phyloP scores from a whole-genome alignment of 768 basidiomycete genomes.

The Strobilomyces confusus region DNA sequence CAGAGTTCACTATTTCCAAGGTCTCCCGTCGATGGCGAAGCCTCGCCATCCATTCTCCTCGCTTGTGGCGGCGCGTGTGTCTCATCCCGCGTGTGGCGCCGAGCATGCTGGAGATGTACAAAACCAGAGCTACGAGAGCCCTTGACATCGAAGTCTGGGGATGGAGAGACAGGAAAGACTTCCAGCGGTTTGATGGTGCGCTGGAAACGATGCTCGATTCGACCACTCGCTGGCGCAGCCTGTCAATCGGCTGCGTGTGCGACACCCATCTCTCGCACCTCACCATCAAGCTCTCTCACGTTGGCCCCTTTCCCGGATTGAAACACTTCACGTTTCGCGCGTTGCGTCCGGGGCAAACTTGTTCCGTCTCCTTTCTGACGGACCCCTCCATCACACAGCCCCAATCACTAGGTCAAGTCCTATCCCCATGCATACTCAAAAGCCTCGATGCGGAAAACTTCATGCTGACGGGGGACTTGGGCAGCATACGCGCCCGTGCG shows the following conservation, averaged over 20 bases:
- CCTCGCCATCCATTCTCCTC: slow-evolving; percentile 28
- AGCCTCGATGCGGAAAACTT: slow-evolving; percentile 30
- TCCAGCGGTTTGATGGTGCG: slow-evolving; percentile 27
- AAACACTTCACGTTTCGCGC: slow-evolving; percentile 30
- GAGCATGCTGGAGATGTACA: slow-evolving; percentile 23
- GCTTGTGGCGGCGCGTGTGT: slow-evolving; percentile 28
- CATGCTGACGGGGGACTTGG: slow-evolving; percentile 18
- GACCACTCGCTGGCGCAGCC: slow-evolving; percentile 25
- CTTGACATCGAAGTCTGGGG: slow-evolving; percentile 28
- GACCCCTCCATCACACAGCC: slow-evolving; percentile 8
- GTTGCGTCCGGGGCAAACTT: slow-evolving; percentile 28
- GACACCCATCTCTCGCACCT: slow-evolving; percentile 30
- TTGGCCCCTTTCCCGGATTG: slow-evolving; percentile 17
- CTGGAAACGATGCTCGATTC: slow-evolving; percentile 27
- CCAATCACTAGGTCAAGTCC: background rate
- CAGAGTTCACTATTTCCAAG: slow-evolving; percentile 25
- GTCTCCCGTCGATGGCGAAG: slow-evolving; percentile 33
- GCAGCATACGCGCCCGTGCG: slow-evolving; percentile 12
- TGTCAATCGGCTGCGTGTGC: slow-evolving; percentile 24
- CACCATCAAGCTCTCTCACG: slow-evolving; percentile 22
- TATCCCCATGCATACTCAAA: slow-evolving; percentile 17
- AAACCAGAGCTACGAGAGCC: slow-evolving; percentile 20
- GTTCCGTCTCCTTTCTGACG: slow-evolving; percentile 24
- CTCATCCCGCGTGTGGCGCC: slow-evolving; percentile 20
- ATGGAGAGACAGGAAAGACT: slow-evolving; percentile 31